A percentile compares a stretch with the other conserved stretches of the same genome.
phyloP scores from a whole-genome alignment of 1,139 yeast genomes.

The Diutina mesorugosa region DNA sequence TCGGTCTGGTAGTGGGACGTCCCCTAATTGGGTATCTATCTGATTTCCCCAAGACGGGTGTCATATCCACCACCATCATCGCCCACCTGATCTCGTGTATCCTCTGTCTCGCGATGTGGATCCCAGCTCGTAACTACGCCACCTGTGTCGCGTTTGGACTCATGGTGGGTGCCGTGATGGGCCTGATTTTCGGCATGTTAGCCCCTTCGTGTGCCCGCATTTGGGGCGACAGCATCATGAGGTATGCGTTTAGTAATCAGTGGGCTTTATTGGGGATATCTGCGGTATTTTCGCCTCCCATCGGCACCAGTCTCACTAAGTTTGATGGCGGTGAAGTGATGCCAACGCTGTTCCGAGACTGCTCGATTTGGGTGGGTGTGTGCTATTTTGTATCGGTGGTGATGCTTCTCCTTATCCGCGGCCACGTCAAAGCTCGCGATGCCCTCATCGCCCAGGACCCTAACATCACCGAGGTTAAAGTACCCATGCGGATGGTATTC shows the following conservation, averaged over 20 bases:
- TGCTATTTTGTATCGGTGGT: not conserved
- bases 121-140: constrained; percentile 43
- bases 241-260: not conserved
- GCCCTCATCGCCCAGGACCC: not conserved
- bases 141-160: constrained; percentile 35
- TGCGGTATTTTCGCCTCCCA: not conserved
- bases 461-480: not conserved
- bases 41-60: constrained; percentile 26
- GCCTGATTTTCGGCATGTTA: constrained; percentile 16
- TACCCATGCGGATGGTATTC: not conserved
- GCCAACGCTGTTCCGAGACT: not conserved
- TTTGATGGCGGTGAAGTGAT: not conserved
- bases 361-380: not conserved
- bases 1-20: constrained; percentile 33
- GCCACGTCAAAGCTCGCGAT: not conserved
- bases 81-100: constrained; percentile 21
- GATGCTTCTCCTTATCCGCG: not conserved
- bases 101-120: constrained; percentile 43
- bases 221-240: not conserved
- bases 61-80: constrained; percentile 26
- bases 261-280: not conserved
- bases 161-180: constrained; percentile 37
- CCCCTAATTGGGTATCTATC: constrained; percentile 33
- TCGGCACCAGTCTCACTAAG: not conserved
- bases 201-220: not conserved